Base-by-base conservation (phyloP, 306 rosid species). In the Cicer bijugum region DNA sequence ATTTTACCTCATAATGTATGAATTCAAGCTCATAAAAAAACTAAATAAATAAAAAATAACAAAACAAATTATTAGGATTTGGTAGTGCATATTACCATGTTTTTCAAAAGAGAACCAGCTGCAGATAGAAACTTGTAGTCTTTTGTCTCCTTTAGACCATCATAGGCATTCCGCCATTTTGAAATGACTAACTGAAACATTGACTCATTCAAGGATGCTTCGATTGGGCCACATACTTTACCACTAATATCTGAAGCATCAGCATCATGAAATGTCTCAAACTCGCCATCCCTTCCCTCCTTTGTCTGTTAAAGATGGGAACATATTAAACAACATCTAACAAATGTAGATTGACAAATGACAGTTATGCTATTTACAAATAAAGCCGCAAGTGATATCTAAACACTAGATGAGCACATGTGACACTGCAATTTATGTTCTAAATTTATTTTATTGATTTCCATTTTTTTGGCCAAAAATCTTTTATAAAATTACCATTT, bases 91-190 rank as follows among this genome's bases (percentile, higher is more conserved):
- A 81, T 80, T 80, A 93, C 98, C 98, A 89, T 91, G 19, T 82
- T 84, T 89, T 94, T 94, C 89, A 87, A 81, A 81, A 91, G 93
- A 72, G 92, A 91, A 78, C 96, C 97, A 87, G 97, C 91, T 55
- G 94, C 92, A 72, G 97, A 91, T 64, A 91, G 77, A 82, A 88
- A 94, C 78, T 84, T 90, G 78, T 85, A 86, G 80, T 88, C 89
- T 38, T 85, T 86, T 76, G 96, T 89, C 84, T 91, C 90, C 90
- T 94, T 94, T 60, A 94, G 78, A 47, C 94, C 88, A 72, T 94
- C 96, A 81, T 83, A 91, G 72, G 91, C 91, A 77, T 60, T 61
- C 59, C 95, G 97, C 97, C 97, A 91, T 78, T 89, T 86, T 42
- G 84, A 81, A 83, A 94, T 78, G 80, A 94, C 95, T 83, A 94